Percentiles rank a stretch among this genome's conserved stretches.
Evolutionary conservation across 176 grass and related monocot species (phyloP).

Genomic region (Cocos nucifera): DNA sequence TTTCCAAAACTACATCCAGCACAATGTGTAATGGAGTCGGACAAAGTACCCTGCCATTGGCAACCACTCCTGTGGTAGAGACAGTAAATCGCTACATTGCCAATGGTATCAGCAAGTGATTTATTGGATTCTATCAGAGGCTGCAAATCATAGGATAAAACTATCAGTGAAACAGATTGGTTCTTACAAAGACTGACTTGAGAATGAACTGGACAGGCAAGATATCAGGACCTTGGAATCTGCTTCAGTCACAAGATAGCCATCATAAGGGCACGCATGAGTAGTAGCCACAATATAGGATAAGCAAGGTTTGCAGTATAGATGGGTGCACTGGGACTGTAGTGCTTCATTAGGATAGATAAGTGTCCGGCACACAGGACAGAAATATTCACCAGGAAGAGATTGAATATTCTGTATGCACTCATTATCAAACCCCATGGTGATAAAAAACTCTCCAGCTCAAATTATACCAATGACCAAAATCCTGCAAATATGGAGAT

Average conservation of each 20-base stretch:
- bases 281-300: constrained; percentile 78
- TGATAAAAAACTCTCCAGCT: neutral
- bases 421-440: constrained; percentile 96
- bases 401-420: constrained; percentile 83
- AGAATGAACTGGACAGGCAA: neutral
- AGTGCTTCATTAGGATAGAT: constrained; percentile 80
- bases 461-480: neutral
- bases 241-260: constrained; percentile 88
- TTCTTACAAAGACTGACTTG: no score
- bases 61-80: constrained; percentile 88
- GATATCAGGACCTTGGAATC: constrained; percentile 74
- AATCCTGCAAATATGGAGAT: neutral
- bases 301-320: constrained; percentile 98
- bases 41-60: constrained; percentile 83
- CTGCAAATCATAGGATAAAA: constrained; percentile 35
- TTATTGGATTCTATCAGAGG: constrained; percentile 72
- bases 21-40: constrained; percentile 71
- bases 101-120: constrained; percentile 63
- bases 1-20: constrained; percentile 67
- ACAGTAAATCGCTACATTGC: constrained; percentile 71
- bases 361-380: constrained; percentile 95
- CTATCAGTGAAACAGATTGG: constrained; percentile 10
- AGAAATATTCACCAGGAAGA: constrained; percentile 98
- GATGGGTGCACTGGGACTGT: constrained; percentile 91
- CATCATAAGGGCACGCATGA: constrained; percentile 94